Percentiles rank a stretch among this genome's conserved stretches.
Conservation (phyloP, 1,284 basidiomycete species). For the Pyrrhoderma lamaoense region DNA sequence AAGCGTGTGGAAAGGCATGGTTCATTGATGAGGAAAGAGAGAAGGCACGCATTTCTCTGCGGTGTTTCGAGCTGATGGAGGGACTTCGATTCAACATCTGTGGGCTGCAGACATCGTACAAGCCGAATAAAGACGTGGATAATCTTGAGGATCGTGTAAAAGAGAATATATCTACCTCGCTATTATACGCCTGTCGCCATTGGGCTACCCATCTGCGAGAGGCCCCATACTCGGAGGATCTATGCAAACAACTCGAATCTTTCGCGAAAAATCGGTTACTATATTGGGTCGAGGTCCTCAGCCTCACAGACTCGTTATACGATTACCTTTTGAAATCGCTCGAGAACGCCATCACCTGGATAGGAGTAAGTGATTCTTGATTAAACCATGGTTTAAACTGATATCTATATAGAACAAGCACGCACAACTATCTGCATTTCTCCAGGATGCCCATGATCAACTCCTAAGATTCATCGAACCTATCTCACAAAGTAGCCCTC, state of each 20-base stretch:
- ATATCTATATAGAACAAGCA: not conserved
- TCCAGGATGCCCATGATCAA: not conserved
- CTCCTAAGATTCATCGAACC: not conserved
- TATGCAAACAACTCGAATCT: not conserved
- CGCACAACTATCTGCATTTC: not conserved
- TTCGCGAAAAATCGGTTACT: not conserved
- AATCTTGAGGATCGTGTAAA: not conserved
- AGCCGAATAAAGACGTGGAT: not conserved
- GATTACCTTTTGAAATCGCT: not conserved
- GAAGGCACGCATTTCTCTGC: not conserved
- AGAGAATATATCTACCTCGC: too few species aligned
- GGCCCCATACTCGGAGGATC: not conserved
- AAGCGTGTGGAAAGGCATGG: not conserved
- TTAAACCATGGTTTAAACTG: not conserved
- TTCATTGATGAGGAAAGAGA: not conserved
- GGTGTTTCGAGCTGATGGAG: not conserved
- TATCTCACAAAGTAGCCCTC: not conserved
- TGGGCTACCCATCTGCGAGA: constrained; percentile 8
- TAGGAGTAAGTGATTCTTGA: not conserved
- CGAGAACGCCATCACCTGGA: not conserved
- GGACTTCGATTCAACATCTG: constrained; percentile 8
- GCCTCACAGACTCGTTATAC: not conserved
- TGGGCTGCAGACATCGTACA: not conserved
- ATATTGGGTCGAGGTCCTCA: constrained; percentile 5
- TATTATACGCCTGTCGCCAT: not conserved